Evolutionary conservation across 768 basidiomycete species (phyloP).

Genomic region (Agrocybe pediades): DNA sequence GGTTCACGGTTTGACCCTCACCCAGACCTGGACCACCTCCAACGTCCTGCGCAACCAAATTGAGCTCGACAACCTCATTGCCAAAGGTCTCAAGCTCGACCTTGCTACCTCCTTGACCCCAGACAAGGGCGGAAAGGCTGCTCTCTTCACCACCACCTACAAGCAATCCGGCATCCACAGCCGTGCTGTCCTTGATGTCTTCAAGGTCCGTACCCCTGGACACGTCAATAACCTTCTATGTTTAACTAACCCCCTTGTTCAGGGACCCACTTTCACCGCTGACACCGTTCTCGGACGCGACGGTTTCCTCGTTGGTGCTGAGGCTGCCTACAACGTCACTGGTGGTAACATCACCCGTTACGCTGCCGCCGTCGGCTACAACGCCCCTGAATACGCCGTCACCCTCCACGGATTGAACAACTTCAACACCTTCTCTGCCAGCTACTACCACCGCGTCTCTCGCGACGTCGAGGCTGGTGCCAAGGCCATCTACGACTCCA

Average conservation of each 20-base stretch:
- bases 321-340: slow-evolving; percentile 95
- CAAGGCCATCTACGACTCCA: slow-evolving; percentile 95
- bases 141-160: slow-evolving; percentile 82
- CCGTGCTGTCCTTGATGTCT: slow-evolving; percentile 86
- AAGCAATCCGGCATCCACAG: slow-evolving; percentile 97
- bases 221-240: slow-evolving; percentile 7
- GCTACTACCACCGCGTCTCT: slow-evolving; percentile 97
- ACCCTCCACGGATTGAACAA: slow-evolving; percentile 95
- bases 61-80: slow-evolving; percentile 96
- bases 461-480: slow-evolving; percentile 92
- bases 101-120: slow-evolving; percentile 81
- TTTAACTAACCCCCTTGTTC: slow-evolving; percentile 2
- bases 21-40: slow-evolving; percentile 93
- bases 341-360: slow-evolving; percentile 92
- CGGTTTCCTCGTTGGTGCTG: slow-evolving; percentile 95
- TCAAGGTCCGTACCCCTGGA: slow-evolving; percentile 67
- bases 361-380: slow-evolving; percentile 91
- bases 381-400: slow-evolving; percentile 94
- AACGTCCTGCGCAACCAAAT: slow-evolving; percentile 91
- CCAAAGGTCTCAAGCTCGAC: slow-evolving; percentile 97
- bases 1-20: slow-evolving; percentile 92
- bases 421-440: slow-evolving; percentile 89
- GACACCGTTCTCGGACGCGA: slow-evolving; percentile 96
- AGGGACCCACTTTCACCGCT: slow-evolving; percentile 98
- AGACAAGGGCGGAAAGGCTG: slow-evolving; percentile 84